Conservation (phyloP, 345 rosid species). For the Salix koriyanagi region DNA sequence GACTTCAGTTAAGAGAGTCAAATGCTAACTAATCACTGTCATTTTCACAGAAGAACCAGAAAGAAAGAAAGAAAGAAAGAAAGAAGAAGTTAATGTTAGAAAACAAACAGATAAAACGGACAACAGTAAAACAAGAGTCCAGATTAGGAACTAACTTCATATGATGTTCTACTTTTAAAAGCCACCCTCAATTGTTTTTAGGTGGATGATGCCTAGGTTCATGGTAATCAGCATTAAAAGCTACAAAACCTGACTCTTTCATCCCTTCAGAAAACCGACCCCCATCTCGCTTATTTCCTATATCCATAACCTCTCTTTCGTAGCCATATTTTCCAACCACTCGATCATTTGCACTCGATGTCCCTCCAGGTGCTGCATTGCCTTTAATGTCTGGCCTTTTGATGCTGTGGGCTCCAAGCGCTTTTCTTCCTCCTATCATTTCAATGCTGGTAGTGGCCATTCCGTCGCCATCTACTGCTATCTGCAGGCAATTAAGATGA, state of each 20-base stretch:
- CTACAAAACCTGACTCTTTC: conserved; percentile 49
- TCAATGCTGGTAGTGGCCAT: background rate
- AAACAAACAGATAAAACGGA: background rate
- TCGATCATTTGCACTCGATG: background rate
- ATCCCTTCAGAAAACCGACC: conserved; percentile 12
- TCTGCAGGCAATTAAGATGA: background rate
- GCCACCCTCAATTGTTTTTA: conserved; percentile 44
- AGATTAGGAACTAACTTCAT: background rate
- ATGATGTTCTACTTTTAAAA: background rate
- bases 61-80: too few species aligned
- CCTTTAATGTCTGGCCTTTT: conserved; percentile 10
- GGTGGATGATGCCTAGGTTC: conserved; percentile 78
- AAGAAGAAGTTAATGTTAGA: too few species aligned
- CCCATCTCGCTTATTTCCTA: background rate
- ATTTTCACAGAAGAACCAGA: too few species aligned
- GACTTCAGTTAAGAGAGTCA: too few species aligned
- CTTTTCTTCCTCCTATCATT: conserved; percentile 13
- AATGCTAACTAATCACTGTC: too few species aligned
- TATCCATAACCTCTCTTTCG: background rate
- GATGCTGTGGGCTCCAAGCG: background rate
- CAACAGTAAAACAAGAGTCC: background rate
- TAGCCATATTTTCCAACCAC: background rate
- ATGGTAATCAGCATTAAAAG: conserved; percentile 68
- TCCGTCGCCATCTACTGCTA: background rate
- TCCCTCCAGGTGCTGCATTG: conserved; percentile 7